Evolutionary conservation across 2,329 filamentous ascomycete genomes (phyloP).

Genomic region (Curvularia verruculosa): DNA sequence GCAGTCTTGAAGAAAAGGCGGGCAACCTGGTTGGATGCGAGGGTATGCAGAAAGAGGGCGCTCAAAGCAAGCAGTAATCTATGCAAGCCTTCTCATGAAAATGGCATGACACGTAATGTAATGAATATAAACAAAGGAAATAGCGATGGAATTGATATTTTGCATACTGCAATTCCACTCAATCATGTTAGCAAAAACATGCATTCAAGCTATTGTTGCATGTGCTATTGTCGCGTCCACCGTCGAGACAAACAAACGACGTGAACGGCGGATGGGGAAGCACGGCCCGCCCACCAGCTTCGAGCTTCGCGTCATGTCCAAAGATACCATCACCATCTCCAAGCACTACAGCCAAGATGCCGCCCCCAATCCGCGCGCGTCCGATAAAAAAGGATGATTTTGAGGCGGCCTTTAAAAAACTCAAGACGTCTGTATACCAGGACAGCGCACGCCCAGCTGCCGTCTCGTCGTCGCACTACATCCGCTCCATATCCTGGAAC

Average conservation of each 20-base stretch:
- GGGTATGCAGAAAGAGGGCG: conserved; percentile 64
- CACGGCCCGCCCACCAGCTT: conserved; percentile 8
- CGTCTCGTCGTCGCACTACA: conserved; percentile 43
- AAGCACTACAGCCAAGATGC: conserved; percentile 26
- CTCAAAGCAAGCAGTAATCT: conserved; percentile 35
- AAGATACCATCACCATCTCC: neutral
- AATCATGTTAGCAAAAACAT: neutral
- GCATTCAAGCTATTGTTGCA: neutral
- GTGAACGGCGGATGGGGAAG: neutral
- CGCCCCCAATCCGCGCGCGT: conserved; percentile 56
- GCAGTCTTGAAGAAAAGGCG: conserved; percentile 68
- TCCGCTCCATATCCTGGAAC: conserved; percentile 88
- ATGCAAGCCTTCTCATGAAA: neutral
- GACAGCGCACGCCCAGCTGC: conserved; percentile 47
- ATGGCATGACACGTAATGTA: neutral
- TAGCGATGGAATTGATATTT: neutral
- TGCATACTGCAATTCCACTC: too few relatives aligned
- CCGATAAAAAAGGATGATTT: conserved; percentile 74
- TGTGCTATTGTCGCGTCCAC: neutral
- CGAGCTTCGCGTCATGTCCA: conserved; percentile 2
- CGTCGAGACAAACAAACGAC: neutral
- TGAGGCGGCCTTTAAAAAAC: conserved; percentile 66
- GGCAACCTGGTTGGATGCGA: conserved; percentile 70
- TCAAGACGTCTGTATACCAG: conserved; percentile 73
- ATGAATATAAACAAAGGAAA: neutral